These are phyloP conservation scores for Fusarium sp. DNA, from an alignment of 2,329 filamentous ascomycete genomes.

Conservation along the genomic window DNA sequence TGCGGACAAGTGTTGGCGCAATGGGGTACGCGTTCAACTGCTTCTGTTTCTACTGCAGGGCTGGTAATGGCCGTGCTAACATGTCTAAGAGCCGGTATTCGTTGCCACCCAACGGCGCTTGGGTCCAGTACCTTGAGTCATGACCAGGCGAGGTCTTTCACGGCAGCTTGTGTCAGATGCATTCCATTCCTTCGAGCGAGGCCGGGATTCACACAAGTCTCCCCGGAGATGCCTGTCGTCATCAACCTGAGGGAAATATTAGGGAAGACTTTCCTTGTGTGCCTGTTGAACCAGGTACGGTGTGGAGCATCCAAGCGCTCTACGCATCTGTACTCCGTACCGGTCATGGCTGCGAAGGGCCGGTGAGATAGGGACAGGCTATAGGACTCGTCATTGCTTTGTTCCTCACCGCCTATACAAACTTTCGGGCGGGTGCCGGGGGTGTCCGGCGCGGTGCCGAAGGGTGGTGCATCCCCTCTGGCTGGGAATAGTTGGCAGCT, in stretches of 20 bases:
- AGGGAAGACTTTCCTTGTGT: slow-evolving; percentile 4
- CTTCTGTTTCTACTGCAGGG: neutral
- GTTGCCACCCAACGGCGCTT: neutral
- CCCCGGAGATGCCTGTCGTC: slow-evolving; percentile 18
- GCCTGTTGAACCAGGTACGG: slow-evolving; percentile 23
- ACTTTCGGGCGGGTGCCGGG: slow-evolving; percentile 32
- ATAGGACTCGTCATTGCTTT: slow-evolving; percentile 33
- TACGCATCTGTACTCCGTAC: slow-evolving; percentile 34
- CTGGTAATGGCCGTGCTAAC: neutral
- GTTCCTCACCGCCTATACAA: slow-evolving; percentile 42
- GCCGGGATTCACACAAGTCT: slow-evolving; percentile 16
- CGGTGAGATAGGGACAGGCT: slow-evolving; percentile 28
- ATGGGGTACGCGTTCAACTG: neutral
- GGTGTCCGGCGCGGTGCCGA: slow-evolving; percentile 32
- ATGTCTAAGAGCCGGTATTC: neutral
- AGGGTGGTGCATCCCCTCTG: slow-evolving; percentile 20
- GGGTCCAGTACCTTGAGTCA: neutral
- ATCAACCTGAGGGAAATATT: neutral
- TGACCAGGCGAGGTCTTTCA: neutral
- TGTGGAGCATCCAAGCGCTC: slow-evolving; percentile 30
- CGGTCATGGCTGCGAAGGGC: slow-evolving; percentile 31
- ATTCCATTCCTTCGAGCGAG: slow-evolving; percentile 11
- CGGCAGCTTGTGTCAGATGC: neutral
- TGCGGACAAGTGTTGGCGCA: slow-evolving; percentile 2
- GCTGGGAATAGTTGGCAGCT: slow-evolving; percentile 15